Evolutionary conservation across 768 basidiomycete species (phyloP), one percentile per base, ranked within the genome.

Genomic region (Lactarius akahatsu): DNA sequence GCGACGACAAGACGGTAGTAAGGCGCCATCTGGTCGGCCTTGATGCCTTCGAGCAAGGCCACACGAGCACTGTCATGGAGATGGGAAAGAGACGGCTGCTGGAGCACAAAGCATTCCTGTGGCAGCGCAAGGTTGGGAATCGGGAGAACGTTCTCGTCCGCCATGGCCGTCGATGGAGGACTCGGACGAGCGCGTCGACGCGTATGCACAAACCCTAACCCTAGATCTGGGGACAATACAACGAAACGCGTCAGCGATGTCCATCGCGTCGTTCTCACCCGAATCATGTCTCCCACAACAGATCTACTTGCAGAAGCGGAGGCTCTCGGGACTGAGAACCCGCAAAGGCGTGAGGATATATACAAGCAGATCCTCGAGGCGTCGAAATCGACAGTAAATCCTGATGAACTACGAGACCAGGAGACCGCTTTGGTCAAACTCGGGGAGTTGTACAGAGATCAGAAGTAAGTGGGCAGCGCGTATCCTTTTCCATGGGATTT

Each of bases 11-110:
- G 77, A 64, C 78, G 81, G 78, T 86, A 92, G 76, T 92, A 96
- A 0, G 95, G 91, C 1, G 86, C 87, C 95, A 96, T 97, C 72
- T 94, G 85, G 78, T 97, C 93, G 2, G 85, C 82, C 70, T 89
- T 83, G 74, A 98, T 87, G 34, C 87, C 91, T 34, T 86, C 84
- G 66, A 94, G 77, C 50, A 97, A 79, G 2, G 83, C 79, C 15
- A 79, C 80, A 40, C 83, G 80, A 8, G 94, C 91, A 69, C 85
- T 78, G 6, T 86, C 82, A 71, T 94, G 92, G 3, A 91, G 81
- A 57, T 85, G 80, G 0, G 79, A 73, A 43, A 94, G 82, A 1
- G 82, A 78, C 0, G 86, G 81, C 23, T 84, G 85, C 15, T 86
- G 83, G 4, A 98, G 82, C 11, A 85, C 83, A 72, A 92, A 97